Conservation (phyloP, 257 asterid species). For the Salvia splendens region DNA sequence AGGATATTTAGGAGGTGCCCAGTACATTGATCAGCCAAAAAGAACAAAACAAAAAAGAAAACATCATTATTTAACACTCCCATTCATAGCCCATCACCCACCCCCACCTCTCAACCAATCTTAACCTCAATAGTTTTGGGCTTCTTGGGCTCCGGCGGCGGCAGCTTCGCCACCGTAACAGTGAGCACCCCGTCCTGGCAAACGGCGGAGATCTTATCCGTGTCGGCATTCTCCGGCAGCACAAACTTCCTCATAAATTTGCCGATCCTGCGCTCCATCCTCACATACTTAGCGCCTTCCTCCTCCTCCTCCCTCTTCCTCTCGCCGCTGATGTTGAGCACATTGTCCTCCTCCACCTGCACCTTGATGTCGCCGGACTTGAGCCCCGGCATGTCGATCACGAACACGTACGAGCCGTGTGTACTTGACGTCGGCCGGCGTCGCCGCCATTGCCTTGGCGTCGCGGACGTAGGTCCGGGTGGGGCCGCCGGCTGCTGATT, state of each 20-base stretch:
- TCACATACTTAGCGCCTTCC: constrained; percentile 59
- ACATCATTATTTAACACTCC: constrained; percentile 5
- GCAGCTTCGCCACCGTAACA: constrained; percentile 68
- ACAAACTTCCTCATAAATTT: constrained; percentile 76
- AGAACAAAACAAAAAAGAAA: no score
- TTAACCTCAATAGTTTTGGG: constrained; percentile 71
- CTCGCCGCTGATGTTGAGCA: constrained; percentile 61
- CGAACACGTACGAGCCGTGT: constrained; percentile 54
- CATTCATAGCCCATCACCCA: constrained; percentile 3
- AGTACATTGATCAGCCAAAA: no score
- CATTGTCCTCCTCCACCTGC: constrained; percentile 69
- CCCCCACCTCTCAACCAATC: constrained; percentile 65
- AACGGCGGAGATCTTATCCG: constrained; percentile 58
- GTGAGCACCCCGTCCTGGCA: constrained; percentile 81
- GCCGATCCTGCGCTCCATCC: constrained; percentile 76
- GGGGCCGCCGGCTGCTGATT: constrained; percentile 42
- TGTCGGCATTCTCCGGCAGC: constrained; percentile 76
- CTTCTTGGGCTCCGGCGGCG: constrained; percentile 89
- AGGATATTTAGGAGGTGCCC: no score
- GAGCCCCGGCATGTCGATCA: constrained; percentile 80
- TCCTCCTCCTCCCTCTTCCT: constrained; percentile 50
- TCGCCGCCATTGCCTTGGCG: constrained; percentile 75
- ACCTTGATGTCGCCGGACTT: constrained; percentile 71
- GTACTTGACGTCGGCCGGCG: constrained; percentile 71
- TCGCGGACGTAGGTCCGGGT: constrained; percentile 65